Evolutionary conservation across 2,329 filamentous ascomycete species (phyloP).

Genomic region (Aspergillus carbonarius): DNA sequence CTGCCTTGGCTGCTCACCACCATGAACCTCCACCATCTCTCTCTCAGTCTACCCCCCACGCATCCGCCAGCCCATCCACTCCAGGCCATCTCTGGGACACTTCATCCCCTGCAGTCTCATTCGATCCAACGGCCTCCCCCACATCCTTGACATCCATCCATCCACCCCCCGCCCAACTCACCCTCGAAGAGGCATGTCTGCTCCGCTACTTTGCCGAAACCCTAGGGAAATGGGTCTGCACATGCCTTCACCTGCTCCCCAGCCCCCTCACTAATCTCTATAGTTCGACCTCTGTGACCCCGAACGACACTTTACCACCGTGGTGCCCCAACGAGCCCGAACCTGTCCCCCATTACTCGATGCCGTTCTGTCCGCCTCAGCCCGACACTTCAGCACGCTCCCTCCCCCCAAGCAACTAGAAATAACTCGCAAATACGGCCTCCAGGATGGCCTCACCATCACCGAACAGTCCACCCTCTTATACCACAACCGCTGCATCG

Average conservation of each 20-base stretch:
- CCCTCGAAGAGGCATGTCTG: slow-evolving; percentile 17
- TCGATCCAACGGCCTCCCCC: background rate
- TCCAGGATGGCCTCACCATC: slow-evolving; percentile 19
- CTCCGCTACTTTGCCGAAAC: slow-evolving; percentile 21
- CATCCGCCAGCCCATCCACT: background rate
- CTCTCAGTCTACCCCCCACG: background rate
- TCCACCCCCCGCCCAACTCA: slow-evolving; percentile 2
- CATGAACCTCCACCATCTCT: background rate
- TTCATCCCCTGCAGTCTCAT: background rate
- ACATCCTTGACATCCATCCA: background rate
- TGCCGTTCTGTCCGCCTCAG: slow-evolving; percentile 37
- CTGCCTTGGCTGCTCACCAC: slow-evolving; percentile 5
- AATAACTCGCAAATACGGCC: slow-evolving; percentile 8
- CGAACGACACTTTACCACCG: slow-evolving; percentile 37
- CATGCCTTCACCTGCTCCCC: background rate
- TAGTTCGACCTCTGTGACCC: slow-evolving; percentile 44
- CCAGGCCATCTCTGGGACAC: background rate
- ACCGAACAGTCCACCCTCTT: slow-evolving; percentile 32
- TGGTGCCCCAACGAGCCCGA: slow-evolving; percentile 42
- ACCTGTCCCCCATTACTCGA: slow-evolving; percentile 41
- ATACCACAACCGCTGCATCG: slow-evolving; percentile 42
- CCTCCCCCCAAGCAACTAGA: slow-evolving; percentile 11
- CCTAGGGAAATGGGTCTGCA: slow-evolving; percentile 18
- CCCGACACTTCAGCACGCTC: slow-evolving; percentile 34
- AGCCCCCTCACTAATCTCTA: slow-evolving; percentile 22